Evolutionary conservation across 2,329 filamentous ascomycete species (phyloP), one percentile per base, ranked within the genome.

Genomic region (Hypocrella siamensis): DNA sequence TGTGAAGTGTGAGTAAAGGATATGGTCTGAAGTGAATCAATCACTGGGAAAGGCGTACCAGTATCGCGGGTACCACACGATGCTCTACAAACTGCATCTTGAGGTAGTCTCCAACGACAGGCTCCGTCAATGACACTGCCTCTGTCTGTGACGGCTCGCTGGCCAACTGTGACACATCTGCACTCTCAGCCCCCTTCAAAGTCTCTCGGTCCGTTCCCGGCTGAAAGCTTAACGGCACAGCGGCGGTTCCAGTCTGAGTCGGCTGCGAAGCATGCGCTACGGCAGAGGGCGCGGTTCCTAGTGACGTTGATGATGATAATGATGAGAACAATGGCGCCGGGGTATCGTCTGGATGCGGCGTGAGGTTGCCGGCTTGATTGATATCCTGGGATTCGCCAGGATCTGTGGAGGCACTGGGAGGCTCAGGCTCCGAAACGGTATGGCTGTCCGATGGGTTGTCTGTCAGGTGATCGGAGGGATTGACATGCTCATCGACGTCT

Each of bases 41-140:
- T n/a, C n/a, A 11, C 10, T 12, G 9, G 10, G 28, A 12, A 11
- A 7, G 25, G 42, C 79, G 67, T 67, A 93, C 85, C 52, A 98
- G 58, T 46, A 98, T 96, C 3, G 85, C 93, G 18, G 90, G 90
- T 32, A 98, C 86, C 40, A 98, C 90, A 41, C 76, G 74, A 54
- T 96, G 75, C 53, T 94, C 79, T 17, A 96, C 86, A 58, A 98
- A 96, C 57, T 88, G 85, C 54, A 90, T 86, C 60, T 98, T 98
- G 37, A 98, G 63, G 46, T 79, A 81, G 53, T 98, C 90, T 31
- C 90, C 90, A 9, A 98, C 90, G 16, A 98, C 85, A 3, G 85
- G 81, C 19, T 69, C 65, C 7, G 43, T 36, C 1, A 42, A 25
- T 8, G 27, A 22, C 21, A 10, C n/a, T 11, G 36, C 28, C 5